A percentile compares a stretch with the other conserved stretches of the same genome.
These are phyloP conservation scores for Kuraishia borneana DNA, from an alignment of 805 yeast species.

Conservation along the genomic window DNA sequence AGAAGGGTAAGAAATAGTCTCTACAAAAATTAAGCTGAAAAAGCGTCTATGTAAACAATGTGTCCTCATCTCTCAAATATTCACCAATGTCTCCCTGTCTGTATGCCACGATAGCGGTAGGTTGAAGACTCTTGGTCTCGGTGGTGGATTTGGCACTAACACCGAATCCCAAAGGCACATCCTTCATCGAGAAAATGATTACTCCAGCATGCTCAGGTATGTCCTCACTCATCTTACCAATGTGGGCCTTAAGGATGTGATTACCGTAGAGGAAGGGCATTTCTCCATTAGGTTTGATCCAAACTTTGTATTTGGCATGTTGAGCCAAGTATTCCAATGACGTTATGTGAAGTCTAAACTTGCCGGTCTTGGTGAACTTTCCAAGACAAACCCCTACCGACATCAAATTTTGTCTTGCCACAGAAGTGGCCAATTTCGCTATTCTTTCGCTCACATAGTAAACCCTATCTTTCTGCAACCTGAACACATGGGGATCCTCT, in stretches of 20 bases:
- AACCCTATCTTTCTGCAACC: slow-evolving; percentile 93
- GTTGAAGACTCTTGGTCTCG: slow-evolving; percentile 81
- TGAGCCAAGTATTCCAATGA: slow-evolving; percentile 72
- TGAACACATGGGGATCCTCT: slow-evolving; percentile 85
- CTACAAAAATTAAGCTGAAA: not conserved
- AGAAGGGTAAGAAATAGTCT: slow-evolving; percentile 11
- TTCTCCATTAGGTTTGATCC: slow-evolving; percentile 97
- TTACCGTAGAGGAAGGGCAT: slow-evolving; percentile 98
- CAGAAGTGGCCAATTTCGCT: slow-evolving; percentile 82
- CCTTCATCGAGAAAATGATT: slow-evolving; percentile 81
- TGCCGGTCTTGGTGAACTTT: slow-evolving; percentile 95
- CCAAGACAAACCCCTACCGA: slow-evolving; percentile 91
- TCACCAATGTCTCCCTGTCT: slow-evolving; percentile 98
- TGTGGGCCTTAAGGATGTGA: slow-evolving; percentile 91
- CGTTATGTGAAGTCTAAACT: slow-evolving; percentile 92
- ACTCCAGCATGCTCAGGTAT: slow-evolving; percentile 98
- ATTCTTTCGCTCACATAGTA: slow-evolving; percentile 80
- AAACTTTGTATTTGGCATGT: slow-evolving; percentile 84
- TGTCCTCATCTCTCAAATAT: slow-evolving; percentile 95
- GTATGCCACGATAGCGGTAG: slow-evolving; percentile 89
- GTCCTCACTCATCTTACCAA: slow-evolving; percentile 95
- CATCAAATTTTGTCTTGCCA: slow-evolving; percentile 83
- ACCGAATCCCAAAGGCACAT: slow-evolving; percentile 91
- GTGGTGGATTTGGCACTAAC: slow-evolving; percentile 85
- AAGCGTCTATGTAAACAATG: slow-evolving; percentile 61